Conservation (phyloP, 495 filamentous ascomycete genomes). For the Podospora fimiseda region DNA sequence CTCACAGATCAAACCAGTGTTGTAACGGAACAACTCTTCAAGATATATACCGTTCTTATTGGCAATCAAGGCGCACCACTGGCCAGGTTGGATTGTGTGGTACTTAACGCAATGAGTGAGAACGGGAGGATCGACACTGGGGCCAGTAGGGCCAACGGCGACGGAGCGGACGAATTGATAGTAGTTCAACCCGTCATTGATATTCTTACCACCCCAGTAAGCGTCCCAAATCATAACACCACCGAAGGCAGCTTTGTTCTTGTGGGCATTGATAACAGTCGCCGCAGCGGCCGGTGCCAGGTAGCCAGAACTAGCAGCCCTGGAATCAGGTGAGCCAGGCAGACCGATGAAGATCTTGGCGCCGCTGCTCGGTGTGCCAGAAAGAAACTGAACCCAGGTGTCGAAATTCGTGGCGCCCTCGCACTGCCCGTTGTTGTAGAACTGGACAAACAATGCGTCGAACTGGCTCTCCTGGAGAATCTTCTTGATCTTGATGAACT, state of each 20-base stretch:
- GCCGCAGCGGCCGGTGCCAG: conserved; percentile 16
- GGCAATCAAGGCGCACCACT: conserved; percentile 14
- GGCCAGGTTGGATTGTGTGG: conserved; percentile 10
- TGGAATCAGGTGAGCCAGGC: conserved; percentile 42
- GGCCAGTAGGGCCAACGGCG: conserved; percentile 12
- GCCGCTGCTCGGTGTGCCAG: conserved; percentile 45
- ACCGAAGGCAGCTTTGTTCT: conserved; percentile 30
- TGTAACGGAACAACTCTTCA: conserved; percentile 4
- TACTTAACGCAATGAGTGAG: conserved; percentile 12
- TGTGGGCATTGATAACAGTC: conserved; percentile 27
- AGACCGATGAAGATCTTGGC: conserved; percentile 60
- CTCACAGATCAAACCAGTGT: conserved; percentile 7
- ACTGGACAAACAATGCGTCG: conserved; percentile 64
- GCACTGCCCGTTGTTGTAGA: conserved; percentile 65
- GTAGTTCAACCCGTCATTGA: conserved; percentile 20
- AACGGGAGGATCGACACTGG: conserved; percentile 6
- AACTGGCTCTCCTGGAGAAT: conserved; percentile 49
- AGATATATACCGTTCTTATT: conserved; percentile 7
- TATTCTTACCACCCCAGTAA: conserved; percentile 21
- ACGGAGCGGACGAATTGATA: conserved; percentile 23
- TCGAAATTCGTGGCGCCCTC: conserved; percentile 54
- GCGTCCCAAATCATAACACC: conserved; percentile 40
- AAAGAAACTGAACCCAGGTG: conserved; percentile 54
- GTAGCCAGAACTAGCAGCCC: conserved; percentile 25
- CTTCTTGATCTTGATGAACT: conserved; percentile 45